phyloP scores from a whole-genome alignment of 2,329 filamentous ascomycete genomes.

The Penicillium sp. region DNA sequence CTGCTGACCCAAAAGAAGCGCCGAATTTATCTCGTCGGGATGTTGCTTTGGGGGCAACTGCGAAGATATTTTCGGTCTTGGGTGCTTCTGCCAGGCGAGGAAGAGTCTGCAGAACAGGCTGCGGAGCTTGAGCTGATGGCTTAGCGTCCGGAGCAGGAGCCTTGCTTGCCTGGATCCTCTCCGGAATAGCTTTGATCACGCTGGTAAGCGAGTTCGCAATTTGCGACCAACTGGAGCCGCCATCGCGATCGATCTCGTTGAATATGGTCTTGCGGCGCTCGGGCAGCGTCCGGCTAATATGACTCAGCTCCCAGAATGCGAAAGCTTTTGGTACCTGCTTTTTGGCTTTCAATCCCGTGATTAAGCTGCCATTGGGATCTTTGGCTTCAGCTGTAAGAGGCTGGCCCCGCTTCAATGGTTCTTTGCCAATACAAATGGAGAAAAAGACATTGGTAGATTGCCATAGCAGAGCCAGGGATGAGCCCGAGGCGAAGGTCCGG shows the following conservation, averaged over 20 bases:
- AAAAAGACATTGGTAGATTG: conserved; percentile 77
- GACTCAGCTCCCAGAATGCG: conserved; percentile 86
- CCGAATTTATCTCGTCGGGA: conserved; percentile 43
- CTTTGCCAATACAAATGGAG: conserved; percentile 76
- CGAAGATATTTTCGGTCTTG: conserved; percentile 54
- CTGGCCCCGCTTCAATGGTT: conserved; percentile 81
- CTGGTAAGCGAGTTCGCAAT: conserved; percentile 71
- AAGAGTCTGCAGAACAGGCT: conserved; percentile 48
- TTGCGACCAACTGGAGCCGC: conserved; percentile 81
- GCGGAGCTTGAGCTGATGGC: conserved; percentile 41
- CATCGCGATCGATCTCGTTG: conserved; percentile 81
- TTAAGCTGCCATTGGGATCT: conserved; percentile 86
- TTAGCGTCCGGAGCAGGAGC: conserved; percentile 46
- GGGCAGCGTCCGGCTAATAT: conserved; percentile 75
- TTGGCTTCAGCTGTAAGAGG: conserved; percentile 84
- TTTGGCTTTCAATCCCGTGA: conserved; percentile 82
- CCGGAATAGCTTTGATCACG: conserved; percentile 68
- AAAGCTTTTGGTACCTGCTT: conserved; percentile 79
- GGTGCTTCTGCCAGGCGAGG: conserved; percentile 56
- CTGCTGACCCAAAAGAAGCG: conserved; percentile 49
- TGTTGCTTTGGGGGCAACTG: conserved; percentile 41
- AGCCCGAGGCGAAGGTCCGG: conserved; percentile 65
- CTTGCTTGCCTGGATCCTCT: conserved; percentile 67
- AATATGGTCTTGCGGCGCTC: conserved; percentile 81
- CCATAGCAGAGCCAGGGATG: conserved; percentile 74